Evolutionary conservation across 73 alveolate genomes (phyloP), one percentile per base, ranked within the genome.

Genomic region (Paramecium tetraurelia): DNA sequence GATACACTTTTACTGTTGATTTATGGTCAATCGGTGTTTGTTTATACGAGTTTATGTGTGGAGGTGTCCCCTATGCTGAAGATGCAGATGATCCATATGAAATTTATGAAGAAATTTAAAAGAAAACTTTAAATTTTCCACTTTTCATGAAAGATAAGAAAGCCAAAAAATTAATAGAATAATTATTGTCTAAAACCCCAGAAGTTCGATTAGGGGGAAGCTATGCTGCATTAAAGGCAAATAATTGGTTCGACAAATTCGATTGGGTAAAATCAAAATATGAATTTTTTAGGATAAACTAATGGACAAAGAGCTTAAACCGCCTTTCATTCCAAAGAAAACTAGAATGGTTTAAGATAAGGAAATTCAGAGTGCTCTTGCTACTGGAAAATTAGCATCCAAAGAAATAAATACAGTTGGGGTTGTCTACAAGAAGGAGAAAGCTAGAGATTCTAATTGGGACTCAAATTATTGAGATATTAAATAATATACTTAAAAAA

Each of bases 21-120:
- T 72, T 94, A 24, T 95, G 98, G 97, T 89, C 96, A n/a, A 92
- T 95, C 7, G 98, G 97, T 11, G 85, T 95, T 38, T 93, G 96
- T 59, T 90, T 95, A 76, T 95, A 87, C 88, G 98, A 95, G 83
- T 95, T 95, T 68, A 88, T 95, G 92, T 95, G 98, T 93, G 98
- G 98, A 11, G 93, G 94, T 50, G 96, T 95, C 12, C 98, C 98
- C 0, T 95, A 92, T 69, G 98, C 97, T 35, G 98, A 95, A 89
- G 97, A 95, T n/a, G 95, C 87, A n/a, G 96, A 95, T 29, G 98
- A 95, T 69, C 98, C 98, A 46, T 92, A 94, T 89, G 97, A 92
- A 46, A 93, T 95, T 86, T 95, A 95, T 95, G 96, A 93, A 88
- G 96, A 95, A 21, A 95, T 95, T 11, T 43, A 68, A 12, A 86